Conservation (phyloP, 345 rosid species). For the Mallotus nudiflorus region DNA sequence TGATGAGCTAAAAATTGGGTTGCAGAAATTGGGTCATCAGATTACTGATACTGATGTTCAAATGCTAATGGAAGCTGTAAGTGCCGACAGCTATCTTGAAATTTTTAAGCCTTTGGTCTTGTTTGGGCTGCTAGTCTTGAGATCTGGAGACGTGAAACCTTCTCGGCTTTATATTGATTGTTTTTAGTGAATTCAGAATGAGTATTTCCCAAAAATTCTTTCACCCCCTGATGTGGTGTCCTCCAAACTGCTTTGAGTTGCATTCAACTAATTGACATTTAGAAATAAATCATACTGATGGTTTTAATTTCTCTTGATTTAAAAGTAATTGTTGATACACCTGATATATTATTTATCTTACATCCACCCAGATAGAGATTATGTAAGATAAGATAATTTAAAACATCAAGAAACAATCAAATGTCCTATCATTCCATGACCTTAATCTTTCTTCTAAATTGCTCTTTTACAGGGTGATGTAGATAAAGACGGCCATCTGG, state of each 20-base stretch:
- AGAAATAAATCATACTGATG: too few relatives aligned
- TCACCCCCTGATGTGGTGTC: background rate
- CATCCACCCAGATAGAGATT: too few relatives aligned
- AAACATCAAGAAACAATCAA: background rate
- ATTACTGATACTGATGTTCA: conserved; percentile 29
- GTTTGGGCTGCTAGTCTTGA: background rate
- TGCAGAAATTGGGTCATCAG: conserved; percentile 36
- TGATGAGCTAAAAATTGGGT: conserved; percentile 32
- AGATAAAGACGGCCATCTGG: conserved; percentile 33
- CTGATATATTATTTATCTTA: too few relatives aligned
- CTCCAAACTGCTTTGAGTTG: background rate
- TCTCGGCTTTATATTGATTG: background rate
- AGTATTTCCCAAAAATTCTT: too few relatives aligned
- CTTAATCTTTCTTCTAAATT: background rate
- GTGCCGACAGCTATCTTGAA: background rate
- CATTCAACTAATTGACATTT: too few relatives aligned
- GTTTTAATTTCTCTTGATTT: too few relatives aligned
- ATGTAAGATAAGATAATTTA: background rate
- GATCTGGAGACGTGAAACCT: background rate
- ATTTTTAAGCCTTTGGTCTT: background rate
- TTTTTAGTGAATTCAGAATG: background rate
- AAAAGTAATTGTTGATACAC: too few relatives aligned
- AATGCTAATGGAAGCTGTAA: conserved; percentile 38
- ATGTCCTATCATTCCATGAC: background rate
- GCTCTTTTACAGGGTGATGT: conserved; percentile 27